Percentiles rank a stretch among this genome's conserved stretches.
phyloP scores from a whole-genome alignment of 257 asterid genomes.

The Solanum neorickii region DNA sequence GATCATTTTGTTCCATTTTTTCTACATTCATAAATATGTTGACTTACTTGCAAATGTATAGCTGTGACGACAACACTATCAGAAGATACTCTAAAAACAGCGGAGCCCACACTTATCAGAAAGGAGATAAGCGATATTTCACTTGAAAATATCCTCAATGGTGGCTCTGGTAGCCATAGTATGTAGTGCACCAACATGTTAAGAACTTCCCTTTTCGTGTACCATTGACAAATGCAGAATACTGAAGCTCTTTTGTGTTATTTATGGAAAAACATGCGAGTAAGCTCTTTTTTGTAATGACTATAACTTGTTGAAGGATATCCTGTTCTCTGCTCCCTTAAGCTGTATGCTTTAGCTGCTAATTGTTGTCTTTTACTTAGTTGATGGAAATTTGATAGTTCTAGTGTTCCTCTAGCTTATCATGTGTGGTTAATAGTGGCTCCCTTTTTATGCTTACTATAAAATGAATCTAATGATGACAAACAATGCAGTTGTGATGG shows the following conservation, averaged over 20 bases:
- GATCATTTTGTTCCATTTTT: neutral
- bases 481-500: constrained; percentile 71
- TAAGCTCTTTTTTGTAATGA: constrained; percentile 34
- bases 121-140: constrained; percentile 74
- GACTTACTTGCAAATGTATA: constrained; percentile 62
- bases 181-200: constrained; percentile 55
- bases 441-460: neutral
- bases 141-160: constrained; percentile 75
- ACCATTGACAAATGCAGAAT: constrained; percentile 27
- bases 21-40: neutral
- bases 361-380: neutral
- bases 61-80: constrained; percentile 86
- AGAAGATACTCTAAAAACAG: constrained; percentile 48
- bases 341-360: neutral
- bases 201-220: constrained; percentile 18
- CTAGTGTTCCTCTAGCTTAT: neutral
- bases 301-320: constrained; percentile 8
- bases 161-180: constrained; percentile 75
- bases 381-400: neutral
- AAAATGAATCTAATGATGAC: constrained; percentile 35
- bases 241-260: constrained; percentile 14
- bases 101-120: constrained; percentile 73
- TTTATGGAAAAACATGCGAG: constrained; percentile 15
- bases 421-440: neutral
- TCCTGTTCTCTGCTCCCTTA: neutral